Evolutionary conservation across 371 early-diverging fungal species (phyloP).

Genomic region (Amoeboaphelidium protococcarum): DNA sequence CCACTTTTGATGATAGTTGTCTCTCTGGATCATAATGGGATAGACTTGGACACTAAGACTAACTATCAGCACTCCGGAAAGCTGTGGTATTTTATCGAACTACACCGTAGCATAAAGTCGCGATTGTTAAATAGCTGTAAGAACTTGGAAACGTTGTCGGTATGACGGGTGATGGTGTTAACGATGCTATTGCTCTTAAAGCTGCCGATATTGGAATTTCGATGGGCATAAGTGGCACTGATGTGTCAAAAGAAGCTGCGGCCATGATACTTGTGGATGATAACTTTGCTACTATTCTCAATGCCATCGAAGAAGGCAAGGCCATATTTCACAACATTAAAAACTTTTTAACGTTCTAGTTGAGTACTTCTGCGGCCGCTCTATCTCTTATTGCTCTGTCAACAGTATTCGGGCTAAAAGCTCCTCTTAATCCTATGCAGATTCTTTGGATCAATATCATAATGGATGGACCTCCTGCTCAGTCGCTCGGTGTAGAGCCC

Average conservation of each 20-base stretch:
- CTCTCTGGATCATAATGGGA: no score
- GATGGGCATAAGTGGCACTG: slow-evolving; percentile 9
- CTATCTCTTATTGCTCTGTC: slow-evolving; percentile 57
- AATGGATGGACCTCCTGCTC: slow-evolving; percentile 80
- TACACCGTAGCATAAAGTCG: slow-evolving; percentile 76
- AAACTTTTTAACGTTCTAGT: no score
- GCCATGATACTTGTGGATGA: slow-evolving; percentile 14
- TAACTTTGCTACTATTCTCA: slow-evolving; percentile 10
- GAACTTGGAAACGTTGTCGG: slow-evolving; percentile 43
- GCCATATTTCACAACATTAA: slow-evolving; percentile 15
- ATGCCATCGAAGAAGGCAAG: slow-evolving; percentile 14
- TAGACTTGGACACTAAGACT: slow-evolving; percentile 33
- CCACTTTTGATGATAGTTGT: slow-evolving; percentile 35
- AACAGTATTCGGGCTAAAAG: slow-evolving; percentile 54
- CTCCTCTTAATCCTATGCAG: slow-evolving; percentile 89
- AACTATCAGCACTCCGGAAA: slow-evolving; percentile 44
- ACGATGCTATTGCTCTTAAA: slow-evolving; percentile 10
- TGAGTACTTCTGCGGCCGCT: slow-evolving; percentile 57
- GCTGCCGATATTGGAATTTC: slow-evolving; percentile 9
- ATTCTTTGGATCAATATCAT: slow-evolving; percentile 86
- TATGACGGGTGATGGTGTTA: slow-evolving; percentile 66
- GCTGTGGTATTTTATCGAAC: slow-evolving; percentile 65
- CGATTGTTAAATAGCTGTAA: slow-evolving; percentile 71
- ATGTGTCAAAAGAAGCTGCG: slow-evolving; percentile 6
- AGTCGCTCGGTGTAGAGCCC: slow-evolving; percentile 61